phyloP scores from a whole-genome alignment of 441 rosid genomes.

The Dalechampia spathulata region DNA sequence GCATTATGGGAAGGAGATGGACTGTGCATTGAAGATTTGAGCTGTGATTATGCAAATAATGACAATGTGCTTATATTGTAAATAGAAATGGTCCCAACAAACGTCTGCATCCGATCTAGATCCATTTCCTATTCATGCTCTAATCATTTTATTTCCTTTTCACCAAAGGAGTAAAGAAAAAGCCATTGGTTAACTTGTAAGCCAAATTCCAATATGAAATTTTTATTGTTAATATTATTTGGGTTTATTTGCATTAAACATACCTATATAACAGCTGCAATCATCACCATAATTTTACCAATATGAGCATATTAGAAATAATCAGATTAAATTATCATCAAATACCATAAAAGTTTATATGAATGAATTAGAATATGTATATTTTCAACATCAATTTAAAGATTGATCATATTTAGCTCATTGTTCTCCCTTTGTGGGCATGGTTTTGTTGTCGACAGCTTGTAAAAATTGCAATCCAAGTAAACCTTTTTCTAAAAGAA shows the following conservation, averaged over 20 bases:
- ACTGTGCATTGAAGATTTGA: constrained; percentile 8
- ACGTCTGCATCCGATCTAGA: constrained; percentile 9
- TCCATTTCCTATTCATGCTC: neutral
- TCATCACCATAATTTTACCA: no score
- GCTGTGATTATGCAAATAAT: constrained; percentile 10
- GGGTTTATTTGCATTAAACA: no score
- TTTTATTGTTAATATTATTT: no score
- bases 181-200: constrained; percentile 1
- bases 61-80: neutral
- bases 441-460: constrained; percentile 4
- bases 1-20: neutral
- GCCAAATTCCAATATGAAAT: neutral
- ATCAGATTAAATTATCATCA: no score
- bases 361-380: no score
- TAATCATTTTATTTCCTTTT: constrained; percentile 1
- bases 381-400: no score
- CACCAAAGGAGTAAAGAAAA: no score
- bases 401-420: no score
- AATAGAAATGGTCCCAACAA: constrained; percentile 13
- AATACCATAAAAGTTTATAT: no score
- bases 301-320: no score
- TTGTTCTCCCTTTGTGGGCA: neutral
- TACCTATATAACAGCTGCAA: no score
- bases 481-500: neutral
- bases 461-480: neutral